phyloP scores from a whole-genome alignment of 441 rosid species.

The Sinapis alba region DNA sequence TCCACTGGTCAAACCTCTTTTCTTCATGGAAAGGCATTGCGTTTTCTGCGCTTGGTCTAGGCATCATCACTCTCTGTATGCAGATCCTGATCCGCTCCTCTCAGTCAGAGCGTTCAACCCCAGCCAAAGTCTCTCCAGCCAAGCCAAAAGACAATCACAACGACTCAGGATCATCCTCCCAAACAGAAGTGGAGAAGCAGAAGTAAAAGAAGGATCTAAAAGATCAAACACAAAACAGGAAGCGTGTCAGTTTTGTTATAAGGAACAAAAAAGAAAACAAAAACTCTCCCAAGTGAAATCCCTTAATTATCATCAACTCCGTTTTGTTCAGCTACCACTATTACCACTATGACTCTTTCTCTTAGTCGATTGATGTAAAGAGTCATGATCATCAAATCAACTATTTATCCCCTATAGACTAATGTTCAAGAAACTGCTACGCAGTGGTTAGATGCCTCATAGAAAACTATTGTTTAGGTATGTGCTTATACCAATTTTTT shows the following conservation, averaged over 20 bases:
- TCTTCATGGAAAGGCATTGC: conserved; percentile 92
- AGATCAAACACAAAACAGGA: conserved; percentile 32
- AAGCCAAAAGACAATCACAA: conserved; percentile 45
- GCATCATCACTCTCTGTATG: conserved; percentile 73
- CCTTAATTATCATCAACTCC: conserved; percentile 23
- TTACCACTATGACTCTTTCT: not conserved
- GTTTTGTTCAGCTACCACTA: conserved; percentile 25
- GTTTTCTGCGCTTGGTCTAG: conserved; percentile 56
- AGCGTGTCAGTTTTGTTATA: conserved; percentile 38
- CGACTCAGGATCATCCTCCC: conserved; percentile 35
- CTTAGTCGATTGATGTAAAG: too few relatives aligned
- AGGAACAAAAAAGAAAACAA: not conserved
- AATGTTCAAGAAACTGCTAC: too few relatives aligned
- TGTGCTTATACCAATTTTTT: too few relatives aligned
- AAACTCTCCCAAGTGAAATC: conserved; percentile 16
- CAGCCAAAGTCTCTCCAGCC: conserved; percentile 77
- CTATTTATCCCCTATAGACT: too few relatives aligned
- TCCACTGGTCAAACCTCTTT: conserved; percentile 78
- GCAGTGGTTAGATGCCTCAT: too few relatives aligned
- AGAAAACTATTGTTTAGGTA: too few relatives aligned
- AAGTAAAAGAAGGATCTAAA: conserved; percentile 31
- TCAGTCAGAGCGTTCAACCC: conserved; percentile 93
- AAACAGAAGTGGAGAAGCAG: conserved; percentile 41
- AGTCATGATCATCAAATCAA: not conserved
- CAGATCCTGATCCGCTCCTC: conserved; percentile 81